Base-by-base conservation (phyloP, 495 filamentous ascomycete species). In the Jackrogersella multiformis region DNA sequence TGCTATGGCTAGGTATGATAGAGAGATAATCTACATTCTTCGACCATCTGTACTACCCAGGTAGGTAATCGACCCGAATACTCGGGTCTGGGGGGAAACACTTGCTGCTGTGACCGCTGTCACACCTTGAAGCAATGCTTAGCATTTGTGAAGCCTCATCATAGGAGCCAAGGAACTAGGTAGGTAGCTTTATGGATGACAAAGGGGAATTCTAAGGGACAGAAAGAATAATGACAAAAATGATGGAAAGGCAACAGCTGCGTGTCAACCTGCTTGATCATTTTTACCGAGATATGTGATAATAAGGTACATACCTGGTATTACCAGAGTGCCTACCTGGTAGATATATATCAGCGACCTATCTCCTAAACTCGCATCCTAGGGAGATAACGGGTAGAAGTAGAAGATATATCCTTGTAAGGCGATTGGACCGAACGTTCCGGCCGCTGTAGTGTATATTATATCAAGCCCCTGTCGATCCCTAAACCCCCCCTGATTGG, bases 381-480 rank as follows among this genome's bases (percentile, higher is more conserved):
- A n/a, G 23, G 26, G 9, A 60, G 56, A 60, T 60, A 60, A 42
- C 56, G n/a, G n/a, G n/a, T n/a, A n/a, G 18, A 59, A 20, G 13
- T 9, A 24, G 13, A 52, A 24, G 16, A 30, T 12, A 2, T 18
- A 59, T 44, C 39, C 24, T 42, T 16, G 36, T 7, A 51, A 5
- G 44, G 12, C 34, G 32, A 60, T 60, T 52, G 56, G 56, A 52
- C 45, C 34, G 45, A 51, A 21, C 20, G n/a, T 30, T 52, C 34
- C 45, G 56, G 56, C 15, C 32, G 42, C 15, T 42, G 42, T 51
- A 39, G 35, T 49, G 41, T 15, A n/a, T 30, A 21, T 51, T n/a
- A 53, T 52, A 7, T 42, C 13, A 28, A 13, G 21, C 34, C 45
- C 45, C 56, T 60, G 56, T 24, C 18, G 12, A 49, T 32, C 45